Conservation (phyloP, 495 filamentous ascomycete species). For the Lasiosphaeria hispida region DNA sequence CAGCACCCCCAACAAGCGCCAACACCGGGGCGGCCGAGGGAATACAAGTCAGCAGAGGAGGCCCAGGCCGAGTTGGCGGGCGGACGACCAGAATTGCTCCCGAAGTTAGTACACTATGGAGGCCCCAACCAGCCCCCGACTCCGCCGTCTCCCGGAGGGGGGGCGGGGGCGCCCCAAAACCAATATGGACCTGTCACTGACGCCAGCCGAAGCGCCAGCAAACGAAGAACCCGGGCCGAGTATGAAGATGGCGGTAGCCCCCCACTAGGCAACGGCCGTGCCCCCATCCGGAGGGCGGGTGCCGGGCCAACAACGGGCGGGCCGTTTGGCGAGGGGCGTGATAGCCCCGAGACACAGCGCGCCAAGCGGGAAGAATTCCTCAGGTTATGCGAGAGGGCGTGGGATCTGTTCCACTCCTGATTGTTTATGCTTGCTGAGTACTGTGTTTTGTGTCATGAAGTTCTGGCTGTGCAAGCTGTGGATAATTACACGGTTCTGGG, state of each 20-base stretch:
- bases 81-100: conserved; percentile 85
- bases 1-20: conserved; percentile 34
- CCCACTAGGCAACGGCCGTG: conserved; percentile 62
- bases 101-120: conserved; percentile 93
- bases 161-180: conserved; percentile 3
- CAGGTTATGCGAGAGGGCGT: conserved; percentile 78
- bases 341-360: conserved; percentile 78
- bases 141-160: conserved; percentile 73
- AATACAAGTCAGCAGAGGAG: conserved; percentile 95
- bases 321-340: conserved; percentile 72
- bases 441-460: background rate
- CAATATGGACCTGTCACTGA: conserved; percentile 30
- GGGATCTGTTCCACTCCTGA: conserved; percentile 97
- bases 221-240: conserved; percentile 77
- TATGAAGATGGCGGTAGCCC: conserved; percentile 87
- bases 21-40: conserved; percentile 62
- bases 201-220: conserved; percentile 49
- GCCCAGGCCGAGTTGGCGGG: conserved; percentile 86
- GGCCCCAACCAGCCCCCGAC: conserved; percentile 78
- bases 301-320: conserved; percentile 35
- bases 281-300: conserved; percentile 48
- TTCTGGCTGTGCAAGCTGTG: background rate
- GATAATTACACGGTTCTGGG: background rate
- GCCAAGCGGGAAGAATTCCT: conserved; percentile 96
- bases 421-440: background rate